Conservation (phyloP, 2,329 filamentous ascomycete species). For the Claviceps humidiphila region DNA sequence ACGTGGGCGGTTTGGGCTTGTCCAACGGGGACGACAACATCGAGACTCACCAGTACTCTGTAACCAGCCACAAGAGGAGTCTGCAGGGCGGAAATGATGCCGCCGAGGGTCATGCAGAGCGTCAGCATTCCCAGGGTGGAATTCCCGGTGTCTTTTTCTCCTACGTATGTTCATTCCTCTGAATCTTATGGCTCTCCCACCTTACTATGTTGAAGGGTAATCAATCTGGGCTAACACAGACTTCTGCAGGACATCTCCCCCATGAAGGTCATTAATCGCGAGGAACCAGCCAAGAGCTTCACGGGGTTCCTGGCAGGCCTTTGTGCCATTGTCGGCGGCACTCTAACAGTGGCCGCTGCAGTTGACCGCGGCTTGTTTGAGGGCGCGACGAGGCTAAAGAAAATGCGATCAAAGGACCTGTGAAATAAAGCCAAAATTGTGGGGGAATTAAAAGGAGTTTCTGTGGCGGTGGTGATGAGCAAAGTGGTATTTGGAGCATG, state of each 20-base stretch:
- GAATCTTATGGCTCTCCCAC: neutral
- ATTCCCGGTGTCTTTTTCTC: slow-evolving; percentile 98
- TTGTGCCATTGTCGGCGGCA: slow-evolving; percentile 89
- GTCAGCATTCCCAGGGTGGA: slow-evolving; percentile 75
- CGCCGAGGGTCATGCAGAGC: slow-evolving; percentile 81
- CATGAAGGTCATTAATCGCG: slow-evolving; percentile 98
- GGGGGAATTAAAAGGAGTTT: neutral
- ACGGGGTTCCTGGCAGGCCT: slow-evolving; percentile 85
- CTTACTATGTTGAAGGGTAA: neutral
- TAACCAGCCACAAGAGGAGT: slow-evolving; percentile 90
- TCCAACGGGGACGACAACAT: slow-evolving; percentile 62
- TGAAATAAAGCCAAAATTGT: slow-evolving; percentile 14
- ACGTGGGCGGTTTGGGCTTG: slow-evolving; percentile 20
- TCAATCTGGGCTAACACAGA: neutral
- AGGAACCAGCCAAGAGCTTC: slow-evolving; percentile 79
- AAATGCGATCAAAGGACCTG: slow-evolving; percentile 57
- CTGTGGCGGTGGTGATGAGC: neutral
- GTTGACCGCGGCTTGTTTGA: slow-evolving; percentile 87
- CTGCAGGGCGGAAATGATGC: slow-evolving; percentile 71
- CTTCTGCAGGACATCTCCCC: slow-evolving; percentile 74
- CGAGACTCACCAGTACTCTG: slow-evolving; percentile 96
- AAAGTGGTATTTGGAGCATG: neutral
- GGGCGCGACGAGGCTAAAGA: slow-evolving; percentile 71
- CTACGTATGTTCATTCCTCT: slow-evolving; percentile 51
- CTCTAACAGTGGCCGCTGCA: slow-evolving; percentile 86